These are phyloP conservation scores for Syzygium aromaticum DNA, from an alignment of 345 rosid genomes.

Conservation along the genomic window DNA sequence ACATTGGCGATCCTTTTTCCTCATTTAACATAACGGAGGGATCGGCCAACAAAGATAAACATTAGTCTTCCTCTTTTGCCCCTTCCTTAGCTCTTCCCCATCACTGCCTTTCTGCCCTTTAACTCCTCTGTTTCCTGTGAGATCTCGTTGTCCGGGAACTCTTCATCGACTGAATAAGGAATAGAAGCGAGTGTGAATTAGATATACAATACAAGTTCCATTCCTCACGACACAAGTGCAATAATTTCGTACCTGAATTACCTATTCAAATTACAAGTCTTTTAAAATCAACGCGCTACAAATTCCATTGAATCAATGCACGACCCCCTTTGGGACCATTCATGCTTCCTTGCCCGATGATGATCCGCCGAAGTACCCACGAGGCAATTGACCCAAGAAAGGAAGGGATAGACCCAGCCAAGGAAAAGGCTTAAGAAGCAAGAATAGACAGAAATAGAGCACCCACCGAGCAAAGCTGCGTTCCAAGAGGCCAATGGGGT, in stretches of 20 bases:
- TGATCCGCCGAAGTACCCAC: not conserved
- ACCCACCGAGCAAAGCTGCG: conserved; percentile 29
- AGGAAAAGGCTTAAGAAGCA: not conserved
- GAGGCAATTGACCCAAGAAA: not conserved
- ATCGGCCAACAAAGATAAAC: not conserved
- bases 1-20: not conserved
- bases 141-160: not conserved
- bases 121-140: not conserved
- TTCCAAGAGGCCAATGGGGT: not conserved
- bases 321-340: not conserved
- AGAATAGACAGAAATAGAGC: conserved; percentile 14
- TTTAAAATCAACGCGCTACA: not conserved
- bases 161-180: not conserved
- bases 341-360: not conserved
- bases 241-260: not conserved
- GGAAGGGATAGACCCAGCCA: not conserved
- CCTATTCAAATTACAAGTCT: not conserved
- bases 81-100: not conserved
- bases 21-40: not conserved
- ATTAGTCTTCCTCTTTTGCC: not conserved
- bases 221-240: not conserved
- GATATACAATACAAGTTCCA: not conserved
- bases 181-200: not conserved
- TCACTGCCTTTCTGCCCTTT: not conserved
- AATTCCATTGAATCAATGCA: not conserved